These are phyloP conservation scores for Boletus rex-veris DNA, from an alignment of 768 basidiomycete species.

Conservation along the genomic window DNA sequence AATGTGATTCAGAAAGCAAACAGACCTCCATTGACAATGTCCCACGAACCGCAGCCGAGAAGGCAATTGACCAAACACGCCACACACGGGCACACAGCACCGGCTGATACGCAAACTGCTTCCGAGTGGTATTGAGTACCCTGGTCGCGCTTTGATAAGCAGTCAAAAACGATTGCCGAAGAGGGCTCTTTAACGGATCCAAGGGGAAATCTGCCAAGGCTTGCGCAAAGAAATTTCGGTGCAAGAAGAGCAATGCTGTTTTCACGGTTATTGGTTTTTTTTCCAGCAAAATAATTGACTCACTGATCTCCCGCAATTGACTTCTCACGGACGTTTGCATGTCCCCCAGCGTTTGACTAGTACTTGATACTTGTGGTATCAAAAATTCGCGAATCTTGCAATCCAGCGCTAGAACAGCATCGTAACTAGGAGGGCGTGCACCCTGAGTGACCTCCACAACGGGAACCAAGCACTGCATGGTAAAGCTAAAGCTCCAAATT, in stretches of 20 bases:
- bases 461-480: slow-evolving; percentile 40
- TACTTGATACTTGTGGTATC: slow-evolving; percentile 13
- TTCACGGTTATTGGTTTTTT: background rate
- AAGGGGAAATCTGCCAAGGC: slow-evolving; percentile 47
- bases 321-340: background rate
- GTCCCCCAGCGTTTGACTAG: background rate
- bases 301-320: background rate
- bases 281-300: too few relatives aligned
- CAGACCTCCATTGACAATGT: background rate
- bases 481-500: slow-evolving; percentile 44
- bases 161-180: too few relatives aligned
- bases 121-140: too few relatives aligned
- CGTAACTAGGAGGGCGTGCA: slow-evolving; percentile 44
- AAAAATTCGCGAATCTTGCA: slow-evolving; percentile 42
- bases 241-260: slow-evolving; percentile 52
- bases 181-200: slow-evolving; percentile 31
- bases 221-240: slow-evolving; percentile 56
- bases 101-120: too few relatives aligned
- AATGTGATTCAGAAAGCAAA: background rate
- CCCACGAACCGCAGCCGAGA: slow-evolving; percentile 49
- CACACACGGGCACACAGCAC: slow-evolving; percentile 33
- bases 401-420: slow-evolving; percentile 47
- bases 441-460: slow-evolving; percentile 40
- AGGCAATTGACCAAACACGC: slow-evolving; percentile 57
- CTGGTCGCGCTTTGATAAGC: too few relatives aligned